Conservation (phyloP, 805 yeast species). For the Pichia phayaonensis region DNA sequence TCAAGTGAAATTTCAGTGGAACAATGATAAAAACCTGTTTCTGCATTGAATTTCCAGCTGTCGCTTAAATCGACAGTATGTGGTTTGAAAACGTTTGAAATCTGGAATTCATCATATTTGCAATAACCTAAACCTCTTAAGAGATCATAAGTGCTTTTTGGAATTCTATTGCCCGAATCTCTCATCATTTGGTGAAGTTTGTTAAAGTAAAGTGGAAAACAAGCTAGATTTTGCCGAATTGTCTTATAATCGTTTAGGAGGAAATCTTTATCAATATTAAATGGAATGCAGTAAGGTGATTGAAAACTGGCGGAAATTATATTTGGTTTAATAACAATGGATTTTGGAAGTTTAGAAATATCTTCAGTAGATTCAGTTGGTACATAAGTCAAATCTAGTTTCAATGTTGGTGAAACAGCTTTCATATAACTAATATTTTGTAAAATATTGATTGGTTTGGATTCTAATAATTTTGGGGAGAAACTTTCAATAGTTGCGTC, state of each 20-base stretch:
- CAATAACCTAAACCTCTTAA: constrained; percentile 6
- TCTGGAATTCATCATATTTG: neutral
- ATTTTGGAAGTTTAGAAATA: constrained; percentile 2
- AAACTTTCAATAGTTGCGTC: neutral
- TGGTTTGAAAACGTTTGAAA: constrained; percentile 5
- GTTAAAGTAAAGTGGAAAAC: constrained; percentile 7
- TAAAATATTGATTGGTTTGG: neutral
- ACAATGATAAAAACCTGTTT: neutral
- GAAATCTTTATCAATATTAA: constrained; percentile 12
- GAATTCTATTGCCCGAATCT: constrained; percentile 8
- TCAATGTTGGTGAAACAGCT: neutral
- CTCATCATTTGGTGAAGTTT: constrained; percentile 5
- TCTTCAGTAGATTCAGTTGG: neutral
- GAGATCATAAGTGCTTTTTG: constrained; percentile 4
- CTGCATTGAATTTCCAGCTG: constrained; percentile 6
- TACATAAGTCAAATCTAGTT: neutral
- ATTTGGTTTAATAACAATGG: constrained; percentile 9
- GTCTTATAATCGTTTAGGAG: neutral
- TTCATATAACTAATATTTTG: neutral
- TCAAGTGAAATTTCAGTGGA: neutral
- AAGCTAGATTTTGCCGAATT: neutral
- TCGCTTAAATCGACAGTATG: neutral
- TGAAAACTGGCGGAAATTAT: constrained; percentile 11
- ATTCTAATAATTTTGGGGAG: constrained; percentile 2
- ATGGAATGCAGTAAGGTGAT: constrained; percentile 14